Evolutionary conservation across 495 filamentous ascomycete genomes (phyloP), one percentile per base, ranked within the genome.

Genomic region (Penicillium robsamsonii): DNA sequence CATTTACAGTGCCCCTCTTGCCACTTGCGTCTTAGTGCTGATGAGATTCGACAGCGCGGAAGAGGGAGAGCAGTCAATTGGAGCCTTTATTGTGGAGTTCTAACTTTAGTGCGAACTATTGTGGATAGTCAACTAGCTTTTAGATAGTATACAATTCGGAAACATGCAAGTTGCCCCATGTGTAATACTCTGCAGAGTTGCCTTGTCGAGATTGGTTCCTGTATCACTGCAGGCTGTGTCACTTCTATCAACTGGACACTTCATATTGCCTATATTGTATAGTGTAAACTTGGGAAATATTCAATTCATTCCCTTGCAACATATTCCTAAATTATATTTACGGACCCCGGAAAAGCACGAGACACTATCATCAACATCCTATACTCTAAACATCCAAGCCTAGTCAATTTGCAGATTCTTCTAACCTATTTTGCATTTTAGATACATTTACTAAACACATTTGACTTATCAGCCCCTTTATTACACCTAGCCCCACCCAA

Each of bases 11-110:
- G 35, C 49, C 48, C 35, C 49, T 51, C 49, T 11, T 51, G 20
- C 49, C 5, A 17, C 12, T 51, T 37, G 13, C 18, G 29, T 11
- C 1, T 41, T 51, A 51, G 49, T 51, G 47, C 47, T 38, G 49
- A 51, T 51, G 8, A 20, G 30, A 37, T 45, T 53, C 51, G 50
- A 53, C 50, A 45, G 50, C 18, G n/a, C 30, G 17, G 8, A 51
- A 40, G 18, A 22, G 40, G 25, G 37, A 24, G 25, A 18, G 51
- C n/a, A 18, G 17, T 18, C 18, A 18, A 20, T 37, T 24, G 17
- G 29, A 30, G 7, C n/a, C n/a, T 7, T 27, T 3, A 27, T 5
- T 22, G 48, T 40, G 48, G 48, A 27, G 22, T 40, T 17, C 8
- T 1, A 6, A 6, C 5, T 17, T 53, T 45, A 53, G 51, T 31